Conservation (phyloP, 768 basidiomycete species). For the Candolleomyces aberdarensis region DNA sequence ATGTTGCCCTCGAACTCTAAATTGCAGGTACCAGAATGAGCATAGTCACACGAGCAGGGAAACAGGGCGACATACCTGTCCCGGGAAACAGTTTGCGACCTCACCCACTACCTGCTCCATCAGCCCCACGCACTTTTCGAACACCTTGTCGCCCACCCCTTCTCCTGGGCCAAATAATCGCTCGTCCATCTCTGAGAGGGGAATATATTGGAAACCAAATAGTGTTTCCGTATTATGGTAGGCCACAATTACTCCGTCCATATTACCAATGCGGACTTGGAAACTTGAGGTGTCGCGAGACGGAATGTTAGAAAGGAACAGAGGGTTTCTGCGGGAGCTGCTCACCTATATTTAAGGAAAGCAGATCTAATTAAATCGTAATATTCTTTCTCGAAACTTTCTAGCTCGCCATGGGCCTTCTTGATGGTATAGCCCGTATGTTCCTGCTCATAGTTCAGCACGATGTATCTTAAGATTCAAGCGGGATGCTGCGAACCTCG, state of each 20-base stretch:
- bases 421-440: constrained; percentile 78
- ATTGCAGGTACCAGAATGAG: constrained; percentile 24
- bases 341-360: constrained; percentile 88
- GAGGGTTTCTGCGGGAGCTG: background rate
- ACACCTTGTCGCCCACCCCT: constrained; percentile 68
- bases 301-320: background rate
- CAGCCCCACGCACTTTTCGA: constrained; percentile 67
- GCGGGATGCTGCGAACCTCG: constrained; percentile 38
- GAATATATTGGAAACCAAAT: constrained; percentile 93
- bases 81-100: constrained; percentile 57
- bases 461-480: background rate
- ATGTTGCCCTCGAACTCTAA: constrained; percentile 50
- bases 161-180: constrained; percentile 59
- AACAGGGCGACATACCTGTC: constrained; percentile 44
- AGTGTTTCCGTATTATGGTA: constrained; percentile 85
- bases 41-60: constrained; percentile 1
- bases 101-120: constrained; percentile 67
- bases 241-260: constrained; percentile 91
- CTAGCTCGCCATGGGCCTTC: constrained; percentile 53
- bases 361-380: constrained; percentile 93
- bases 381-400: constrained; percentile 91
- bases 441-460: constrained; percentile 43
- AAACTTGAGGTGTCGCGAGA: constrained; percentile 46
- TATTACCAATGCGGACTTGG: constrained; percentile 93
- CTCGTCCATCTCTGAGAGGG: constrained; percentile 84